Conservation (phyloP, 352 stramenopile genomes). For the Pythium dissotocum region DNA sequence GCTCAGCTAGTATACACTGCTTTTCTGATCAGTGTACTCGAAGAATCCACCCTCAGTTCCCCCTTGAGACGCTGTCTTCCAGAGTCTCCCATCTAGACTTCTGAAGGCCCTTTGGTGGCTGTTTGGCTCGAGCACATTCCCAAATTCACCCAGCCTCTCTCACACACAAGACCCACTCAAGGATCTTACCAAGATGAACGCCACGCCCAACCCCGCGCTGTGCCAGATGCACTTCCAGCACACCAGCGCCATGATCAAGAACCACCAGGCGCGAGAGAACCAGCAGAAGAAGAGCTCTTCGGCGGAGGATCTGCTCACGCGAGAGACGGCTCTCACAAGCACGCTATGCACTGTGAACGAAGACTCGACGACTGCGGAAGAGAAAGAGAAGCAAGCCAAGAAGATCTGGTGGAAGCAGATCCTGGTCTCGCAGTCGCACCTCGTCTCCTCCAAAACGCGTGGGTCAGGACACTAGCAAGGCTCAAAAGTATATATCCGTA, state of each 20-base stretch:
- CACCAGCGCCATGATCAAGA: slow-evolving; percentile 1
- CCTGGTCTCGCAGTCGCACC: slow-evolving; percentile 11
- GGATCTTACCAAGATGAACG: background rate
- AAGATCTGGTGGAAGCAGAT: slow-evolving; percentile 15
- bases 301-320: background rate
- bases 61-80: too few relatives aligned
- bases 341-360: background rate
- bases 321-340: slow-evolving; percentile 3
- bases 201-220: background rate
- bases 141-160: background rate
- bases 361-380: background rate
- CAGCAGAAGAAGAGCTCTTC: background rate
- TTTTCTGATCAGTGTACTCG: background rate
- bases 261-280: background rate
- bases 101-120: too few relatives aligned
- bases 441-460: background rate
- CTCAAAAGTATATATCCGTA: too few relatives aligned
- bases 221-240: slow-evolving; percentile 2
- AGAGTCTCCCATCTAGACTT: too few relatives aligned
- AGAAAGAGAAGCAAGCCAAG: slow-evolving; percentile 1
- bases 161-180: background rate
- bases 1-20: too few relatives aligned
- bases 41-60: background rate
- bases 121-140: background rate
- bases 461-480: background rate